These are phyloP conservation scores for Carex kokanica DNA, from an alignment of 176 grass and related monocot species.

Conservation along the genomic window DNA sequence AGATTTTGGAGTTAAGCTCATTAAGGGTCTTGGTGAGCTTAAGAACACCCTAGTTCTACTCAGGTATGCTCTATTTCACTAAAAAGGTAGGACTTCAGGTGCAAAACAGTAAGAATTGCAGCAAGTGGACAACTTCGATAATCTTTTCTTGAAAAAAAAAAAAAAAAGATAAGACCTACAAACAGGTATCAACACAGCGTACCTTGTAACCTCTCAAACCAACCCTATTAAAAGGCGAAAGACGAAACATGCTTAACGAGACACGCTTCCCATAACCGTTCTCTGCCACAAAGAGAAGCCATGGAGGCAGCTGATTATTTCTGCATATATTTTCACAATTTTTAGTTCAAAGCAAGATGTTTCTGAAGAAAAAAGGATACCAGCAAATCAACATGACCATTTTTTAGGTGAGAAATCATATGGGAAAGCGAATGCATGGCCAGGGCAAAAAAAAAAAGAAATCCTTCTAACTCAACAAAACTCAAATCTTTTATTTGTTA, in stretches of 20 bases:
- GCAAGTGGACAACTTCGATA: background rate
- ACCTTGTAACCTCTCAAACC: conserved; percentile 85
- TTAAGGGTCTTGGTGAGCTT: too few relatives aligned
- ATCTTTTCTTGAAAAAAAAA: background rate
- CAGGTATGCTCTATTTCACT: background rate
- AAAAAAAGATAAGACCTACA: background rate
- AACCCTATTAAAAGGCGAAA: conserved; percentile 52
- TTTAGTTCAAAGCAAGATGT: conserved; percentile 22
- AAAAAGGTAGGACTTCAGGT: background rate
- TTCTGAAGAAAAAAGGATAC: background rate
- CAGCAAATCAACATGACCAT: background rate
- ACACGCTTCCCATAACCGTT: conserved; percentile 85
- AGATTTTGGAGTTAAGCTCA: too few relatives aligned
- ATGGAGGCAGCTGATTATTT: conserved; percentile 68
- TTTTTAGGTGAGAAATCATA: background rate
- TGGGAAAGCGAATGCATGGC: background rate
- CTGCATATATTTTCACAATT: conserved; percentile 26
- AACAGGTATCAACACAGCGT: conserved; percentile 5
- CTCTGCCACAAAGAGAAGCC: conserved; percentile 92
- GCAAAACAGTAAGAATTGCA: background rate
- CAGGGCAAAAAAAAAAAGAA: background rate
- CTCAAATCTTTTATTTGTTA: background rate
- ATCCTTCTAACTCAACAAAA: background rate
- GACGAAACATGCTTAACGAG: conserved; percentile 58
- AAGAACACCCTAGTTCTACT: background rate